phyloP scores from a whole-genome alignment of 495 filamentous ascomycete genomes.

The Penicillium coprophilum region DNA sequence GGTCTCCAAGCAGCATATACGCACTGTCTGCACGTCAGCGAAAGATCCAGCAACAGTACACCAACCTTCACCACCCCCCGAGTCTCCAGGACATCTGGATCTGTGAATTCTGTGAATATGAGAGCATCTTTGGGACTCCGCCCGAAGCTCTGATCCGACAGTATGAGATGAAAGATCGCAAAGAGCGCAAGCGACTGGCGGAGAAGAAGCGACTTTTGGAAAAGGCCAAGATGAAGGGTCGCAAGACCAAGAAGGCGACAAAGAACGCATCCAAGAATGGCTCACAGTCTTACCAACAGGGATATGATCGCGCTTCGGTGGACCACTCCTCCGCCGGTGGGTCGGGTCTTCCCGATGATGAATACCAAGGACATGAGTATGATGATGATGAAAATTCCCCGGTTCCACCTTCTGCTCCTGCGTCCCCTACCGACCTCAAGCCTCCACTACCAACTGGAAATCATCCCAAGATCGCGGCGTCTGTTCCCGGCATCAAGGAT shows the following conservation, averaged over 20 bases:
- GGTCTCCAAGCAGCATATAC: slow-evolving; percentile 58
- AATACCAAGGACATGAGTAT: slow-evolving; percentile 54
- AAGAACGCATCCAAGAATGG: slow-evolving; percentile 64
- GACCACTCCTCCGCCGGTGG: slow-evolving; percentile 46
- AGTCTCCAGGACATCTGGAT: slow-evolving; percentile 82
- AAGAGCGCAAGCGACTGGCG: slow-evolving; percentile 73
- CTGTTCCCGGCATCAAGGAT: slow-evolving; percentile 21
- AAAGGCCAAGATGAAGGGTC: slow-evolving; percentile 92
- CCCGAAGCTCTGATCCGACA: slow-evolving; percentile 83
- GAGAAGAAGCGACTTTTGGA: slow-evolving; percentile 84
- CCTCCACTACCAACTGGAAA: slow-evolving; percentile 31
- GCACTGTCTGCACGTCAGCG: slow-evolving; percentile 64
- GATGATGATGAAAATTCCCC: slow-evolving; percentile 52
- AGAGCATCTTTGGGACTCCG: slow-evolving; percentile 78
- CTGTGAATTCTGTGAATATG: slow-evolving; percentile 90
- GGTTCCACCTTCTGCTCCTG: slow-evolving; percentile 32
- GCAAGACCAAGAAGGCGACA: slow-evolving; percentile 73
- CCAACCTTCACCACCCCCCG: slow-evolving; percentile 75
- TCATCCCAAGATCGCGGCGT: slow-evolving; percentile 25
- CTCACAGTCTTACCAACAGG: slow-evolving; percentile 43
- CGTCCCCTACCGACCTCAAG: slow-evolving; percentile 37
- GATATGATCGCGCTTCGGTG: slow-evolving; percentile 46
- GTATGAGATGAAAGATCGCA: slow-evolving; percentile 92
- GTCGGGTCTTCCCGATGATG: slow-evolving; percentile 51
- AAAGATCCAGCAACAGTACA: slow-evolving; percentile 66